These are phyloP conservation scores for Suhomyces xylopsoci DNA, from an alignment of 805 yeast genomes.

Conservation along the genomic window DNA sequence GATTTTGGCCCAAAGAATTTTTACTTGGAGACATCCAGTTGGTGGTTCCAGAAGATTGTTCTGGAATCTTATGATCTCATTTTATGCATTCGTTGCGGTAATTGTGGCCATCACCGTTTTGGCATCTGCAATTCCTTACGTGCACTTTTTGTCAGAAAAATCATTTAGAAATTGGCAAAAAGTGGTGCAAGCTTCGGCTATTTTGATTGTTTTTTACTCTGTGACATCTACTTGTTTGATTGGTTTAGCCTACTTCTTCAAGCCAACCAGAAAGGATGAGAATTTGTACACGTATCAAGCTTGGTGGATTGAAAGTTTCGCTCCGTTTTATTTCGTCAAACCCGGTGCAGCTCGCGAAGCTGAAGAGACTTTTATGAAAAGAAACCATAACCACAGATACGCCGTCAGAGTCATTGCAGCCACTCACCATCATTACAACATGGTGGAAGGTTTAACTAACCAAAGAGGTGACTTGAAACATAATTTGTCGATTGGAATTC, in stretches of 20 bases:
- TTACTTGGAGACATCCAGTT: slow-evolving; percentile 76
- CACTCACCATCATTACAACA: slow-evolving; percentile 40
- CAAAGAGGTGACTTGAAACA: slow-evolving; percentile 46
- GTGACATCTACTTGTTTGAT: slow-evolving; percentile 50
- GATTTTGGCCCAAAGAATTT: slow-evolving; percentile 67
- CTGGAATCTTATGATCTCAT: slow-evolving; percentile 46
- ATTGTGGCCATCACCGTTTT: slow-evolving; percentile 67
- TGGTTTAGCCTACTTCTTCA: slow-evolving; percentile 48
- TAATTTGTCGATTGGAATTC: slow-evolving; percentile 47
- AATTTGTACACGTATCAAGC: slow-evolving; percentile 63
- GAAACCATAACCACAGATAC: slow-evolving; percentile 46
- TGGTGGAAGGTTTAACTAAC: slow-evolving; percentile 39
- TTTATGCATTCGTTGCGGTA: slow-evolving; percentile 54
- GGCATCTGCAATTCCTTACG: slow-evolving; percentile 58
- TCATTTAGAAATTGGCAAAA: slow-evolving; percentile 48
- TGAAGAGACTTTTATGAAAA: slow-evolving; percentile 42
- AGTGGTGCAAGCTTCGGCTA: slow-evolving; percentile 28
- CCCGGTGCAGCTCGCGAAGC: slow-evolving; percentile 51
- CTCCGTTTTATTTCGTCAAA: slow-evolving; percentile 56
- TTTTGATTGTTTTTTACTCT: slow-evolving; percentile 45
- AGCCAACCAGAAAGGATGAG: slow-evolving; percentile 51
- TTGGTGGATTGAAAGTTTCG: slow-evolving; percentile 72
- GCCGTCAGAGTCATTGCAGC: slow-evolving; percentile 63
- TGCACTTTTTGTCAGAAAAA: slow-evolving; percentile 48
- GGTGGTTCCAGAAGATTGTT: slow-evolving; percentile 54